phyloP scores from a whole-genome alignment of 352 stramenopile species.

The Elongisporangium undulatum region DNA sequence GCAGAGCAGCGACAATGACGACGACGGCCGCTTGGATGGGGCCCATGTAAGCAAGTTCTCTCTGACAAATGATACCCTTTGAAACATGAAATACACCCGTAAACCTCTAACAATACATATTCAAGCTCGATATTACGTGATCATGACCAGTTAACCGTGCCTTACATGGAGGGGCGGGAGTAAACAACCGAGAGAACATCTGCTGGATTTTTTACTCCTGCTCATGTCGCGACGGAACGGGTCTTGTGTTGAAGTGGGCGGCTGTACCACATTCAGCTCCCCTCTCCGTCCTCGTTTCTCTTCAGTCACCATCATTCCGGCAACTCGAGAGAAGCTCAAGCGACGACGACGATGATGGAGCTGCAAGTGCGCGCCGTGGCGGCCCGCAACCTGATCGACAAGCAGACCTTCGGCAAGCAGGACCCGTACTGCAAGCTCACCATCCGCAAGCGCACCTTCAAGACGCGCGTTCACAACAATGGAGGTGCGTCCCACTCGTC shows the following conservation, averaged over 20 bases:
- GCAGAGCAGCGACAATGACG: constrained; percentile 7
- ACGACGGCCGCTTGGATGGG: not conserved
- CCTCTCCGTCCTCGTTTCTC: not conserved
- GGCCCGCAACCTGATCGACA: constrained; percentile 75
- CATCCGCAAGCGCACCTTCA: constrained; percentile 55
- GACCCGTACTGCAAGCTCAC: constrained; percentile 78
- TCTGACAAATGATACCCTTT: not conserved
- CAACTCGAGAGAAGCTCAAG: not conserved
- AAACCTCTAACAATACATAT: not conserved
- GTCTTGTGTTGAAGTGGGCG: not conserved
- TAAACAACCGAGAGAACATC: not conserved
- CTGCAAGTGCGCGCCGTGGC: constrained; percentile 77
- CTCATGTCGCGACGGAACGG: no score
- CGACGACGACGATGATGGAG: constrained; percentile 30
- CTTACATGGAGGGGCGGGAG: not conserved
- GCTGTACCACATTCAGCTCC: not conserved
- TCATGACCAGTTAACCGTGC: not conserved
- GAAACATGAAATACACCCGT: not conserved
- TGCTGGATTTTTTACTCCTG: not conserved
- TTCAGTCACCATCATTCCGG: not conserved
- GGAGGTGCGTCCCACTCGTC: constrained; percentile 33
- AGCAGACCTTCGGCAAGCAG: constrained; percentile 84
- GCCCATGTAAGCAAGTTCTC: not conserved
- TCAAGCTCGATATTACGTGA: not conserved
- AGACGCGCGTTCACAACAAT: constrained; percentile 83